phyloP scores from a whole-genome alignment of 163 green algal species.

The Volvox carteri region DNA sequence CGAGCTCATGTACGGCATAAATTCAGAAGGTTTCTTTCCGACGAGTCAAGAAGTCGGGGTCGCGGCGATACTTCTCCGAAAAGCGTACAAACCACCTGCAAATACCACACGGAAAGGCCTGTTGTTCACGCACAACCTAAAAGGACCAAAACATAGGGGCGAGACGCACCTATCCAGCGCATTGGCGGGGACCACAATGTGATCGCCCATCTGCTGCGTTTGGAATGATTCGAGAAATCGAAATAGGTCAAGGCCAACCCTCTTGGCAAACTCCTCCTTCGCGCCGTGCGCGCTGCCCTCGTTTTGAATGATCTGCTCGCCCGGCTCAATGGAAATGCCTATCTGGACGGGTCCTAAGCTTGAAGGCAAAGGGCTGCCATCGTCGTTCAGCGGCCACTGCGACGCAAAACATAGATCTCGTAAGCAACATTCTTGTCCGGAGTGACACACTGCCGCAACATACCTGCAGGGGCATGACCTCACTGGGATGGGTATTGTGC shows the following conservation, averaged over 20 bases:
- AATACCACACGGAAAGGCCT: background rate
- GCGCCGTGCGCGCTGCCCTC: conserved; percentile 76
- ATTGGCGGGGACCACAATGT: conserved; percentile 75
- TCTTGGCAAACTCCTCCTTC: conserved; percentile 89
- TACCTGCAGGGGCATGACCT: conserved; percentile 86
- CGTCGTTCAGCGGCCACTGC: conserved; percentile 53
- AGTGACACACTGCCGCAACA: background rate
- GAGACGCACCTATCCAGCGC: conserved; percentile 68
- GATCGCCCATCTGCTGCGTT: conserved; percentile 62
- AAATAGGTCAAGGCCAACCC: conserved; percentile 78
- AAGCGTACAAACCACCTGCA: conserved; percentile 86
- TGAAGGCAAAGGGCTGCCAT: background rate
- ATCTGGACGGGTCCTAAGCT: conserved; percentile 66
- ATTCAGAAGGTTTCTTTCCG: conserved; percentile 40
- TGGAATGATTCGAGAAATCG: conserved; percentile 87
- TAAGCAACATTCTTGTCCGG: background rate
- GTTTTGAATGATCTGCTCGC: conserved; percentile 74
- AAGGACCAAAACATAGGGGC: background rate
- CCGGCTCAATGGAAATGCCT: conserved; percentile 81
- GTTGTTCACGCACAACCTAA: background rate
- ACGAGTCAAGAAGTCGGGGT: conserved; percentile 53
- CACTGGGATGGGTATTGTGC: conserved; percentile 79
- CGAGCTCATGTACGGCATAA: background rate
- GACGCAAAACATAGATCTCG: background rate
- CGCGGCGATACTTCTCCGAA: conserved; percentile 73